phyloP scores from a whole-genome alignment of 148 eudicot species.

The Rhododendron griersonianum region DNA sequence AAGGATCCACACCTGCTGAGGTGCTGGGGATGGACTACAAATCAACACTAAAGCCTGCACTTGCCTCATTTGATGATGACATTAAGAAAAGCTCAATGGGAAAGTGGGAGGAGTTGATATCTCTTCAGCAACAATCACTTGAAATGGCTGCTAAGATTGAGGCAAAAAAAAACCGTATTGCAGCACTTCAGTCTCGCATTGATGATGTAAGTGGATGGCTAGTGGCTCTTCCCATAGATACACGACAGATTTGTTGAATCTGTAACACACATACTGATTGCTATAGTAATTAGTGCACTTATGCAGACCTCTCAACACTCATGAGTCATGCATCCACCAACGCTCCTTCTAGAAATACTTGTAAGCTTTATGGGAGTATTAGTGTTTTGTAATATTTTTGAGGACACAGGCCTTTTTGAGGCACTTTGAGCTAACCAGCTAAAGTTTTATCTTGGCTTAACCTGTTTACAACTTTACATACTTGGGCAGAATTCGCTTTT shows the following conservation, averaged over 20 bases:
- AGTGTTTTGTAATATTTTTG: neutral
- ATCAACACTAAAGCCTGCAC: slow-evolving; percentile 62
- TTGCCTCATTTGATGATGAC: slow-evolving; percentile 52
- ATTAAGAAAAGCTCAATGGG: slow-evolving; percentile 51
- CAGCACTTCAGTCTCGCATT: slow-evolving; percentile 53
- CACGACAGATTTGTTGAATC: neutral
- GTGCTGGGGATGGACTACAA: slow-evolving; percentile 79
- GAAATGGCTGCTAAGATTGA: slow-evolving; percentile 60
- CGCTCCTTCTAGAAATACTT: too few species aligned
- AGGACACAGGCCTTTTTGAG: neutral
- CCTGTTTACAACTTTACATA: neutral
- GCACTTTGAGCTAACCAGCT: neutral
- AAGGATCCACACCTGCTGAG: slow-evolving; percentile 69
- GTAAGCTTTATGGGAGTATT: neutral
- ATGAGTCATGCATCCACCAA: neutral
- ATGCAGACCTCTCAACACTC: neutral
- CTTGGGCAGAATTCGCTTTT: neutral
- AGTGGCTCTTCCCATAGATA: neutral
- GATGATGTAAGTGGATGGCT: slow-evolving; percentile 51
- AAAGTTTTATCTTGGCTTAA: neutral
- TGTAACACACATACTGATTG: neutral
- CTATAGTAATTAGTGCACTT: neutral
- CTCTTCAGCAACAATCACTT: slow-evolving; percentile 64
- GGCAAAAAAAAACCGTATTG: slow-evolving; percentile 51
- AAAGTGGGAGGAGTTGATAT: slow-evolving; percentile 66